phyloP scores from a whole-genome alignment of 2,329 filamentous ascomycete genomes.

The Fonsecaea pedrosoi region DNA sequence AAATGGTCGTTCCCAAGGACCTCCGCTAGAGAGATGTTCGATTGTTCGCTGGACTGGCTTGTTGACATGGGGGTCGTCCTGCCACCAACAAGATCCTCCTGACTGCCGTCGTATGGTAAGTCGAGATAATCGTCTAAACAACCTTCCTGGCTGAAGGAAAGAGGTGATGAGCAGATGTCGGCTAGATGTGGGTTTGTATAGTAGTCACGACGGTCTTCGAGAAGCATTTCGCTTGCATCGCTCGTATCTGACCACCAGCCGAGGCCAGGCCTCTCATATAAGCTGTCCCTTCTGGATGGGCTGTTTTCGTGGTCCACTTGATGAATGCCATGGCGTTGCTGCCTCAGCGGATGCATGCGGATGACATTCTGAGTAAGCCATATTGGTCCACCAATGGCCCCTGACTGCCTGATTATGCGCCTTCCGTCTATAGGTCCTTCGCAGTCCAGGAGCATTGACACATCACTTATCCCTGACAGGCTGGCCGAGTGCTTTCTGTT shows the following conservation, averaged over 20 bases:
- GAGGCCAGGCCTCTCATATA: constrained; percentile 20
- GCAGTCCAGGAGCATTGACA: constrained; percentile 30
- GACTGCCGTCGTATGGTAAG: not conserved
- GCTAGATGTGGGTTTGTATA: constrained; percentile 16
- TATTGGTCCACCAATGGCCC: constrained; percentile 26
- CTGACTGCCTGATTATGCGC: constrained; percentile 11
- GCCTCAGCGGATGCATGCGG: constrained; percentile 37
- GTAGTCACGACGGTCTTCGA: constrained; percentile 16
- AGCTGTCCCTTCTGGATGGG: constrained; percentile 6
- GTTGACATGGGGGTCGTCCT: constrained; percentile 22
- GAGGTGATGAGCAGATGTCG: constrained; percentile 10
- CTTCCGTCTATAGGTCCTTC: constrained; percentile 24
- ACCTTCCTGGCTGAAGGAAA: not conserved
- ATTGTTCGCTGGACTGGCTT: constrained; percentile 10
- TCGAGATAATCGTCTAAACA: constrained; percentile 9
- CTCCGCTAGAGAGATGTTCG: constrained; percentile 30
- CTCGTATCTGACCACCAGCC: constrained; percentile 26
- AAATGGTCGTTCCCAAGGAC: constrained; percentile 35
- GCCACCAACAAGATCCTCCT: not conserved
- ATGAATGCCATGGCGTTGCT: constrained; percentile 22
- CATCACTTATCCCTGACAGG: constrained; percentile 32
- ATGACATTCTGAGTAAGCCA: constrained; percentile 37
- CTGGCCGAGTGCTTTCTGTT: constrained; percentile 24
- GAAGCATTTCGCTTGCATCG: constrained; percentile 10
- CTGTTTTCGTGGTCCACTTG: constrained; percentile 10